A percentile compares a stretch with the other conserved stretches of the same genome.
These are phyloP conservation scores for Penstemon eatonii DNA, from an alignment of 257 asterid genomes.

Conservation along the genomic window DNA sequence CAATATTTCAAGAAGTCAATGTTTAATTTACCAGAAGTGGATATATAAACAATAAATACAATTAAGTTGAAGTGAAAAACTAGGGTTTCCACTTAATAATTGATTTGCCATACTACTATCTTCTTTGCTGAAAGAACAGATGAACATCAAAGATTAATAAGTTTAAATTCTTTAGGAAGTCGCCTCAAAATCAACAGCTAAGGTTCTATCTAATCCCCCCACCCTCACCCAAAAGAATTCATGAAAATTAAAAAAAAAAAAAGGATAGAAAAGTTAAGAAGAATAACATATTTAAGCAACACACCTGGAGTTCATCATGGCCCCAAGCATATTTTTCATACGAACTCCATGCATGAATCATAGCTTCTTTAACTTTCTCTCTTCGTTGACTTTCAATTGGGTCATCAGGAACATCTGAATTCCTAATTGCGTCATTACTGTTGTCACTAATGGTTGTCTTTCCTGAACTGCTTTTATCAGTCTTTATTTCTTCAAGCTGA, in stretches of 20 bases:
- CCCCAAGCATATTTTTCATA: constrained; percentile 99
- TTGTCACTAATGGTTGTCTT: constrained; percentile 31
- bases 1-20: too few relatives aligned
- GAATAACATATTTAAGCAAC: background rate
- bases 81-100: too few relatives aligned
- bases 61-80: too few relatives aligned
- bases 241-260: background rate
- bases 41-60: background rate
- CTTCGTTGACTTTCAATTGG: constrained; percentile 67
- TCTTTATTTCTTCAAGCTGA: constrained; percentile 75
- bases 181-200: too few relatives aligned
- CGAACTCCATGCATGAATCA: constrained; percentile 96
- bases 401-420: constrained; percentile 49
- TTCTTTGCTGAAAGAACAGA: background rate
- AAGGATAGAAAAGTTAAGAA: background rate
- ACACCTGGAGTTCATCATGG: constrained; percentile 96
- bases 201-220: too few relatives aligned
- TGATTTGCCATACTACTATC: too few relatives aligned
- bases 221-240: too few relatives aligned
- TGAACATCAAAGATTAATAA: too few relatives aligned
- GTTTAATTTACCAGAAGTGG: too few relatives aligned
- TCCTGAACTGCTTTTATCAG: constrained; percentile 34
- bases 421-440: constrained; percentile 25
- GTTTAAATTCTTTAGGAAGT: background rate
- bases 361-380: constrained; percentile 89